Conservation (phyloP, 371 early-diverging fungal genomes). For the Saksenaea oblongispora region DNA sequence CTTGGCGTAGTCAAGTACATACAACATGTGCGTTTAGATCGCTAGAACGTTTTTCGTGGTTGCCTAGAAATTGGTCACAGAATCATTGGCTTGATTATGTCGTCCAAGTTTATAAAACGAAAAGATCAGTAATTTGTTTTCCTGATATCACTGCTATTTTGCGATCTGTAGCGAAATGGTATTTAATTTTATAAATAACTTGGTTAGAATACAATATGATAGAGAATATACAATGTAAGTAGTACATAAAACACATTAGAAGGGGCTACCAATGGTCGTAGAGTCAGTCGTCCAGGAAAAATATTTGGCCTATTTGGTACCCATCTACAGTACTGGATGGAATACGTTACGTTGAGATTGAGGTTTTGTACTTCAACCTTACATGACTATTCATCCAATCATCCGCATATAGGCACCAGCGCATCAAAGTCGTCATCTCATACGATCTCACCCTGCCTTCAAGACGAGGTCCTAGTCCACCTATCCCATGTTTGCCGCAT, state of each 20-base stretch:
- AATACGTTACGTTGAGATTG: neutral
- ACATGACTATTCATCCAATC: conserved; percentile 20
- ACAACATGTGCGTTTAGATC: too few species aligned
- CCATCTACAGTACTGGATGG: conserved; percentile 18
- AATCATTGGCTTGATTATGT: too few species aligned
- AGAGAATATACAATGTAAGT: conserved; percentile 1
- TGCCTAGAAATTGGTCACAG: too few species aligned
- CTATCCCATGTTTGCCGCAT: conserved; percentile 22
- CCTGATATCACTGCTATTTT: too few species aligned
- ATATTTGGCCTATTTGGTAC: neutral
- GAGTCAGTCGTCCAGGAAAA: neutral
- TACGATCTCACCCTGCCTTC: conserved; percentile 24
- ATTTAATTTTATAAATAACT: neutral
- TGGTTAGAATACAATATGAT: neutral
- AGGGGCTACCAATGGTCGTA: conserved; percentile 7
- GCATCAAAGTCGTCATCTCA: conserved; percentile 20
- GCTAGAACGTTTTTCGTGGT: too few species aligned
- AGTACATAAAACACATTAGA: conserved; percentile 10
- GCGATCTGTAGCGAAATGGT: neutral
- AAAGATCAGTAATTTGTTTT: too few species aligned
- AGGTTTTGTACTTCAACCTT: neutral
- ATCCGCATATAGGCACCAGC: conserved; percentile 19
- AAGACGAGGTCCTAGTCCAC: conserved; percentile 25
- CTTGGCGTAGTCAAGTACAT: too few species aligned
- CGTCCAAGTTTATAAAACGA: too few species aligned